Base-by-base conservation (phyloP, 169 alveolate genomes). In the Cryptosporidium viatorum region DNA sequence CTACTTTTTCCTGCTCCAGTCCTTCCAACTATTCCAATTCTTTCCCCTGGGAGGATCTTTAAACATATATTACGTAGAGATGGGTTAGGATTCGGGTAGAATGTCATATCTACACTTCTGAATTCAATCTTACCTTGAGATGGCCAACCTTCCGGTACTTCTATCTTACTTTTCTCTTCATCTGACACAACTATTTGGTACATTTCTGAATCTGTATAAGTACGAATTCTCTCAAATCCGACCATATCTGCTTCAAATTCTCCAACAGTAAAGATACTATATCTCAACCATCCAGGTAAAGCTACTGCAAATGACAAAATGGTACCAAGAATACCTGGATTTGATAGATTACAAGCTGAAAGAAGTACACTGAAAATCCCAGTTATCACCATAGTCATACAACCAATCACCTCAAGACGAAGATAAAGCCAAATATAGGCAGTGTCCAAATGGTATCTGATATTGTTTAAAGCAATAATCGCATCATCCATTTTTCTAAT, bases 1-100 rank as follows among this genome's bases (percentile, higher is more conserved):
- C 97, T 92, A 50, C 94, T 84, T 84, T 95, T 95, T 8, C 98
- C 98, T 59, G 96, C 93, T 45, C 98, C 98, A 10, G 97, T 95
- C 52, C 96, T 91, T 1, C 97, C 97, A 69, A 92, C 96, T 50
- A 95, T 93, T 35, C 96, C 97, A 41, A 95, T 85, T 58, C 92
- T 93, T 68, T 93, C 94, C 14, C 93, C 93, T n/a, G 92, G 92
- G 26, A 16, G 45, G 0, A 92, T 86, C 23, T 43, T 43, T 29
- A 92, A 50, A 14, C 52, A 62, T n/a, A 92, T 50, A 23, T 85
- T 91, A 0, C 92, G 60, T 50, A 91, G 41, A 8, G 85, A 70
- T 1, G 91, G 85, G 41, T 26, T 73, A 9, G 70, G 29, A 26
- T 73, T 73, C 0, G 58, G 71, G 16, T 59, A 51, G 14, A 80